A percentile compares a stretch with the other conserved stretches of the same genome.
Conservation (phyloP, 73 alveolate species). For the Breviolum minutum region DNA sequence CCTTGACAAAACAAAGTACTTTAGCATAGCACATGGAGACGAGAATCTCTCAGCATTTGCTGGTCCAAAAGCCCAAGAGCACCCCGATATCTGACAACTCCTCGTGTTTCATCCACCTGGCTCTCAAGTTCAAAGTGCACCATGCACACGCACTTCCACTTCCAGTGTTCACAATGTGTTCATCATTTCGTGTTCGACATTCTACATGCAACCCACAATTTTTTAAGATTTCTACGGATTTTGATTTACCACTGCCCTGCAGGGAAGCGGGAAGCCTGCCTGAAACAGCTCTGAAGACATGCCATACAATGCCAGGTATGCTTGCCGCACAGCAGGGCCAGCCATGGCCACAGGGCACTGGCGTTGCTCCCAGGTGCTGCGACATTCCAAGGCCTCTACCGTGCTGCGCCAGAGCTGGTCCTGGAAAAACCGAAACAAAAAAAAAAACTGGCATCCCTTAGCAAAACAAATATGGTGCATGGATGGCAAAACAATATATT, state of each 20-base stretch:
- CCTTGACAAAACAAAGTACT: no score
- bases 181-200: no score
- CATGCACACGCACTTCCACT: no score
- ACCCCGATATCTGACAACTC: constrained; percentile 9
- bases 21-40: no score
- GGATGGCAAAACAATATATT: no score
- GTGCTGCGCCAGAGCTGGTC: constrained; percentile 30
- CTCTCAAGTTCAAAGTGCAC: neutral
- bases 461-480: no score
- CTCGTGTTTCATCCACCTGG: constrained; percentile 6
- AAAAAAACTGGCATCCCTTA: no score
- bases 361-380: constrained; percentile 12
- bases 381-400: constrained; percentile 15
- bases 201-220: no score
- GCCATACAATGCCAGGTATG: constrained; percentile 25
- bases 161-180: no score
- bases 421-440: neutral
- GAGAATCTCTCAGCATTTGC: neutral
- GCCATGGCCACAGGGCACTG: neutral
- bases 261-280: neutral
- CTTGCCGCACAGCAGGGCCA: neutral
- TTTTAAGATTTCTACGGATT: no score
- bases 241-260: no score
- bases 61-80: neutral
- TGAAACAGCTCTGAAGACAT: constrained; percentile 28